A percentile compares a stretch with the other conserved stretches of the same genome.
phyloP scores from a whole-genome alignment of 129 eudicot genomes.

The Chrysanthemum makinoi region DNA sequence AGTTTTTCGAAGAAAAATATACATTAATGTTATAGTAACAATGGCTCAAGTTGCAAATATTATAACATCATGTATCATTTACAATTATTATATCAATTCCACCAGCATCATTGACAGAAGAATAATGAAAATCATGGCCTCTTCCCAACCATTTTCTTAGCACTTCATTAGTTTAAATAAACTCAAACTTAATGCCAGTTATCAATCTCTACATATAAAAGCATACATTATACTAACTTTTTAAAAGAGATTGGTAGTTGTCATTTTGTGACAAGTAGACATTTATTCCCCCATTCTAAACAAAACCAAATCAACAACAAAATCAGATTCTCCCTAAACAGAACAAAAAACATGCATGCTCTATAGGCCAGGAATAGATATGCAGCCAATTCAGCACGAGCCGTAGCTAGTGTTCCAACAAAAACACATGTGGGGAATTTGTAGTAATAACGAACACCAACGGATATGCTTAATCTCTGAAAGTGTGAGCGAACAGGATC shows the following conservation, averaged over 20 bases:
- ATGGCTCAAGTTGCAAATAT: no score
- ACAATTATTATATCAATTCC: no score
- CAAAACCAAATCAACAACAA: not conserved
- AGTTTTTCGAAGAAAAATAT: no score
- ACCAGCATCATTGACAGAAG: slow-evolving; percentile 8
- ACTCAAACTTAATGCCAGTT: not conserved
- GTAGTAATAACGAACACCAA: no score
- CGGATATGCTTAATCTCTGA: no score
- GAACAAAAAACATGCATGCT: not conserved
- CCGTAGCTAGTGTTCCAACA: not conserved
- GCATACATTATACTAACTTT: not conserved
- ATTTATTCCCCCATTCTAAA: not conserved
- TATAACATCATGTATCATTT: no score
- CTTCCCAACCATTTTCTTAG: slow-evolving; percentile 20
- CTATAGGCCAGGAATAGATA: not conserved
- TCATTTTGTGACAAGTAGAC: not conserved
- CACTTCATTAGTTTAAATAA: slow-evolving; percentile 7
- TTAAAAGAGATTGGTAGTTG: not conserved
- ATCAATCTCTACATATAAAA: slow-evolving; percentile 18
- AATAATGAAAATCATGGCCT: slow-evolving; percentile 10
- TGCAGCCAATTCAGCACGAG: not conserved
- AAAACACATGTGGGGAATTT: no score
- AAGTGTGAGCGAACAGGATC: no score
- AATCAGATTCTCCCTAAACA: not conserved
- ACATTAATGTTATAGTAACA: not conserved